Base-by-base conservation (phyloP, 1,284 basidiomycete species). In the Leccinum subfulvum region DNA sequence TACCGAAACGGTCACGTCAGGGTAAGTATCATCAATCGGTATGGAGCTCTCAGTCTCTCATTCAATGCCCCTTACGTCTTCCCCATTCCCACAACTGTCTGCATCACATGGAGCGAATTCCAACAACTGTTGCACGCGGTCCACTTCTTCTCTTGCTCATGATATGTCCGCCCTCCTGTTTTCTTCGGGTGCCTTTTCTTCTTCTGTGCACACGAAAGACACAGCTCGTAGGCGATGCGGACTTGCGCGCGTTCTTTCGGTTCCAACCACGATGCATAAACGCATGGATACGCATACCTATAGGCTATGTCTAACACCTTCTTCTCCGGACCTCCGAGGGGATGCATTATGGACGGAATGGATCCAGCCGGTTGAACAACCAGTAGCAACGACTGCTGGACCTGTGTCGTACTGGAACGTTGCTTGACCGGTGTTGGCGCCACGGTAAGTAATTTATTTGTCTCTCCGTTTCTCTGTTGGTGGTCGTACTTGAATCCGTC, bases 251-350 rank as follows among this genome's bases (percentile, higher is more conserved):
- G n/a, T 1, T 28, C 53, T 58, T 37, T 58, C 49, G 41, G 18
- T 52, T 51, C 37, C 37, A 51, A 59, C 10, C 41, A 35, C 16
- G 56, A 56, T 33, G 41, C 52, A 59, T 57, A 21, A 21, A 69
- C 56, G 54, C 67, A 66, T 60, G 59, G 60, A 21, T 47, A 47
- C 18, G 26, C n/a, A 3, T 58, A 35, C 11, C 39, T 16, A 41
- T 47, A 14, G 44, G 44, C 44, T 47, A 52, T 28, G 51, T 49
- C 53, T 3, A 4, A 58, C n/a, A 39, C 61, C 30, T 52, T 64
- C 59, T 67, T 59, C 55, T 61, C 61, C 68, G 69, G 47, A 64
- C 28, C 8, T 73, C 69, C 69, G 71, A 73, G 71, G 68, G 55
- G 56, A 59, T 49, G 44, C 18, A 49, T 49, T 49, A 21, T 49